Conservation (phyloP, 495 filamentous ascomycete genomes). For the Chaetomium cochliodes region DNA sequence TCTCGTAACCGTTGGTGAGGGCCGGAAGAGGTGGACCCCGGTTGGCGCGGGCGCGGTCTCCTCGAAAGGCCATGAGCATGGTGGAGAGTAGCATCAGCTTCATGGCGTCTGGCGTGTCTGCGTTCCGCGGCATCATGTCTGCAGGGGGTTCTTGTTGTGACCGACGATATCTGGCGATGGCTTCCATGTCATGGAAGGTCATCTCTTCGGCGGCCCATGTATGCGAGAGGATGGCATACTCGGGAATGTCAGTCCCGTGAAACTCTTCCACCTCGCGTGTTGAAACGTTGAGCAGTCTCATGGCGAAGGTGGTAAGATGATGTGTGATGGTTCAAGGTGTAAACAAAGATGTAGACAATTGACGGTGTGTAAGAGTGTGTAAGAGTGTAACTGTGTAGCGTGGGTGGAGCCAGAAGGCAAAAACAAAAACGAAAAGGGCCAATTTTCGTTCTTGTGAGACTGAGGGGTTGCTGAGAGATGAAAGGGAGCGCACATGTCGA, state of each 20-base stretch:
- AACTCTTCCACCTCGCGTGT: conserved; percentile 40
- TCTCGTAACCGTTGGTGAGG: conserved; percentile 20
- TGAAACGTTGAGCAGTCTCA: conserved; percentile 42
- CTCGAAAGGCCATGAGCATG: conserved; percentile 34
- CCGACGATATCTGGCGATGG: conserved; percentile 22
- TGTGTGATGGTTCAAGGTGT: no score
- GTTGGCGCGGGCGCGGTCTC: conserved; percentile 2
- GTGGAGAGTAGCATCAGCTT: conserved; percentile 30
- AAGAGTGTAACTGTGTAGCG: no score
- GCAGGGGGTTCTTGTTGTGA: conserved; percentile 12
- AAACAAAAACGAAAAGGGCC: not conserved
- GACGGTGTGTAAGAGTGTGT: no score
- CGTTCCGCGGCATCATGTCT: not conserved
- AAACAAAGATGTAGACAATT: no score
- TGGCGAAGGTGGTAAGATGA: conserved; percentile 14
- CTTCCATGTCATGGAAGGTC: conserved; percentile 27
- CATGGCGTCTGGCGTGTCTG: conserved; percentile 26
- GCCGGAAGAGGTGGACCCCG: conserved; percentile 9
- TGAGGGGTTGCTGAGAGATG: not conserved
- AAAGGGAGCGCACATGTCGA: not conserved
- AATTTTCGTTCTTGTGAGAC: not conserved
- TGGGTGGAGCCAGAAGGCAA: not conserved
- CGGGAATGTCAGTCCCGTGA: conserved; percentile 32
- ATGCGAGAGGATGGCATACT: conserved; percentile 49
- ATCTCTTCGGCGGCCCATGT: conserved; percentile 44